These are phyloP conservation scores for Naganishia sp. DNA, from an alignment of 1,284 basidiomycete species.

Conservation along the genomic window DNA sequence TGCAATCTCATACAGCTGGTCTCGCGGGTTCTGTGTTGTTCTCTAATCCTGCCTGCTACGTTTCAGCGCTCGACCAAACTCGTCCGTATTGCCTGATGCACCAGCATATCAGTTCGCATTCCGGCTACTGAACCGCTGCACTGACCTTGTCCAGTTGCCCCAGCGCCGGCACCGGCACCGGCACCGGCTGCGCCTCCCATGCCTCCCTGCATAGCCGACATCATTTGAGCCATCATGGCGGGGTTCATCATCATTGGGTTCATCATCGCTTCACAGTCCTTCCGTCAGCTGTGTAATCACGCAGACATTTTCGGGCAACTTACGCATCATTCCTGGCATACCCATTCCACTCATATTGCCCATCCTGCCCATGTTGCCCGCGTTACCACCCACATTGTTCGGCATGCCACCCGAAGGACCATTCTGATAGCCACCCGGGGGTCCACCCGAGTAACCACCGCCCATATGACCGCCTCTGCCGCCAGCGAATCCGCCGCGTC, in stretches of 20 bases:
- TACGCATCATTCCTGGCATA: slow-evolving; percentile 33
- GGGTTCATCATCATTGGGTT: slow-evolving; percentile 36
- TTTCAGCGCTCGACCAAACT: slow-evolving; percentile 31
- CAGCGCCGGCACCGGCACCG: slow-evolving; percentile 27
- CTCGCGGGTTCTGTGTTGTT: background rate
- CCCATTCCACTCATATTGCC: slow-evolving; percentile 4
- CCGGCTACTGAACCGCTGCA: too few species aligned
- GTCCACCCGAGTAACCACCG: slow-evolving; percentile 21
- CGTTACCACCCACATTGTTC: background rate
- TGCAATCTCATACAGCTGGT: background rate
- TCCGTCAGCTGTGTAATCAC: background rate
- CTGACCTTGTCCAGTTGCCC: background rate
- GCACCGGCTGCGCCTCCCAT: slow-evolving; percentile 43
- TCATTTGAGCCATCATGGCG: slow-evolving; percentile 36
- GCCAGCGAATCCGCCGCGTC: slow-evolving; percentile 43
- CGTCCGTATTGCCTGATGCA: slow-evolving; percentile 28
- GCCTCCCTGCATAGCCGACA: slow-evolving; percentile 38
- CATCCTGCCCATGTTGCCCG: slow-evolving; percentile 21
- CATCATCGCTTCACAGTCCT: slow-evolving; percentile 25
- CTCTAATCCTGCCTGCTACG: slow-evolving; percentile 31
- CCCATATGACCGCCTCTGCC: slow-evolving; percentile 38
- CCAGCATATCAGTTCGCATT: slow-evolving; percentile 49
- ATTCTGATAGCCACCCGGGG: slow-evolving; percentile 11
- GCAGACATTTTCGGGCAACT: background rate
- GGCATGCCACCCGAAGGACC: slow-evolving; percentile 39